Conservation (phyloP, 768 basidiomycete genomes). For the Sutorius australiensis region DNA sequence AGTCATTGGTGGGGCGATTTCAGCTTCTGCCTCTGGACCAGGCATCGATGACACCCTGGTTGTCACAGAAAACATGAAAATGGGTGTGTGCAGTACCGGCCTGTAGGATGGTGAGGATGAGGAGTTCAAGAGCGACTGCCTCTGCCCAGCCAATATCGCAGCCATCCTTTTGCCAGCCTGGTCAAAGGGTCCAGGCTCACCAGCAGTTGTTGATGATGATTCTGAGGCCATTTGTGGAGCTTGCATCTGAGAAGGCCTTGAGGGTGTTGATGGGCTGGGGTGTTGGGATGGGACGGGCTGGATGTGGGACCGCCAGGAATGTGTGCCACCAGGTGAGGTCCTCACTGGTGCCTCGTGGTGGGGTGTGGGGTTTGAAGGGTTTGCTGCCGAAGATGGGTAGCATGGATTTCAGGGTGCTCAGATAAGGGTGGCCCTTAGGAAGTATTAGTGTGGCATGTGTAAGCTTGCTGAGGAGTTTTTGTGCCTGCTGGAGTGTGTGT, state of each 20-base stretch:
- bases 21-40: constrained; percentile 33
- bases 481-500: too few species aligned
- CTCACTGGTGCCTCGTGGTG: neutral
- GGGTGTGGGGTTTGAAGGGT: neutral
- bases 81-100: neutral
- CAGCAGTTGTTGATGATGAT: neutral
- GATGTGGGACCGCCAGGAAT: too few species aligned
- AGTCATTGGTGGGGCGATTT: constrained; percentile 25
- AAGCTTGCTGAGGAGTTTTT: too few species aligned
- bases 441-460: accelerated
- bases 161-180: neutral
- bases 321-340: neutral
- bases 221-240: too few species aligned
- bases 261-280: too few species aligned
- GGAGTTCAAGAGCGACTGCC: constrained; percentile 41
- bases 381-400: neutral
- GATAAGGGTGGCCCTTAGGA: neutral
- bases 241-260: too few species aligned
- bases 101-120: constrained; percentile 20
- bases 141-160: constrained; percentile 47
- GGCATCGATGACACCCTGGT: constrained; percentile 32
- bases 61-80: constrained; percentile 19
- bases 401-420: neutral
- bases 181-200: accelerated
- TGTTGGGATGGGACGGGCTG: too few species aligned